phyloP scores from a whole-genome alignment of 2,329 filamentous ascomycete genomes.

The Pezicula radicicola region DNA sequence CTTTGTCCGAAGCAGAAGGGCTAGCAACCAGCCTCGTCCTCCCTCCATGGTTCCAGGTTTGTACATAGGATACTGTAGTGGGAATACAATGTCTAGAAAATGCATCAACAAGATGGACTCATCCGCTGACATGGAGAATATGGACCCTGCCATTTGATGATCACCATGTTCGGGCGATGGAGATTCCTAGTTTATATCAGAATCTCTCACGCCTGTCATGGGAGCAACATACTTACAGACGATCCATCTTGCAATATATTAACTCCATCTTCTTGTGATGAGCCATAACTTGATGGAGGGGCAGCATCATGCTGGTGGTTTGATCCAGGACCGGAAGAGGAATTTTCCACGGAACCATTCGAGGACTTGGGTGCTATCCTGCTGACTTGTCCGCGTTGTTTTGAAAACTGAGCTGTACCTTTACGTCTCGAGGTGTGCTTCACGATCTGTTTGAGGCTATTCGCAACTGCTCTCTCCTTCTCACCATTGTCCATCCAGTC shows the following conservation, averaged over 20 bases:
- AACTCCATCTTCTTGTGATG: neutral
- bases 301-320: slow-evolving; percentile 1
- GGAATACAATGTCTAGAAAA: slow-evolving; percentile 61
- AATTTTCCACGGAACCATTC: slow-evolving; percentile 3
- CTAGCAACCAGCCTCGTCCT: slow-evolving; percentile 59
- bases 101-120: slow-evolving; percentile 44
- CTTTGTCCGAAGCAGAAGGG: slow-evolving; percentile 53
- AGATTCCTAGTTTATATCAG: slow-evolving; percentile 4
- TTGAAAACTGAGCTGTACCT: slow-evolving; percentile 30
- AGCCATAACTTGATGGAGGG: slow-evolving; percentile 1
- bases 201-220: neutral
- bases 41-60: slow-evolving; percentile 50
- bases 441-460: slow-evolving; percentile 54
- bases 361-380: slow-evolving; percentile 15
- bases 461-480: slow-evolving; percentile 43
- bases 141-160: neutral
- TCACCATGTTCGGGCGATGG: neutral
- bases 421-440: slow-evolving; percentile 39
- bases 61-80: slow-evolving; percentile 63
- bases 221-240: neutral
- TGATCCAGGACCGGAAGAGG: slow-evolving; percentile 7
- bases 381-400: slow-evolving; percentile 5
- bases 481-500: slow-evolving; percentile 24
- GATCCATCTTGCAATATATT: slow-evolving; percentile 15
- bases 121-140: slow-evolving; percentile 7